These are phyloP conservation scores for Conticribra guillardii DNA, from an alignment of 108 stramenopile species.

Conservation along the genomic window DNA sequence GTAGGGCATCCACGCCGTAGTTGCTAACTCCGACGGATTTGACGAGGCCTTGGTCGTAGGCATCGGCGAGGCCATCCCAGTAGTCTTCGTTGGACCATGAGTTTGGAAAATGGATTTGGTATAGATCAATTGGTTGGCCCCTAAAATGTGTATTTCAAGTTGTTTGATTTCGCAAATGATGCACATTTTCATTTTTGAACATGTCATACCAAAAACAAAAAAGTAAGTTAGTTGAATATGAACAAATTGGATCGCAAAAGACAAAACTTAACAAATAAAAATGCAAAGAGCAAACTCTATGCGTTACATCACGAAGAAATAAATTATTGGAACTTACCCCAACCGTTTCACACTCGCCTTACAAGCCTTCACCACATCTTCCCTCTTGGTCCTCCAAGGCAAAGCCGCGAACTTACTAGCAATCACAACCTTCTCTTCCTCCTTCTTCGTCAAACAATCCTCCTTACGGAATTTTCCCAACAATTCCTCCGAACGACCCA, in stretches of 20 bases:
- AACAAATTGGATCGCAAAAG: not conserved
- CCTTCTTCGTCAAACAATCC: constrained; percentile 1
- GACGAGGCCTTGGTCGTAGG: constrained; percentile 69
- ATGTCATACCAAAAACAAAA: not conserved
- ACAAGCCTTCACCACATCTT: constrained; percentile 78
- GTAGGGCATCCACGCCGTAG: constrained; percentile 71
- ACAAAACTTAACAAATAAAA: not conserved
- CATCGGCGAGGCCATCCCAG: constrained; percentile 78
- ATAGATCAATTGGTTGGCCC: constrained; percentile 74
- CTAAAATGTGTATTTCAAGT: not conserved
- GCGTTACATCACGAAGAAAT: not conserved
- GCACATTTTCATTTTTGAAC: not conserved
- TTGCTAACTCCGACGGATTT: constrained; percentile 74
- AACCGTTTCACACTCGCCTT: constrained; percentile 70
- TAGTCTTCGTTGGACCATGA: constrained; percentile 72
- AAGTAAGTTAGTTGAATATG: not conserved
- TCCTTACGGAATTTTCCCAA: constrained; percentile 60
- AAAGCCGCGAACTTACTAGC: constrained; percentile 87
- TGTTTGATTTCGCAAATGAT: not conserved
- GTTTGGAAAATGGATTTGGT: constrained; percentile 87
- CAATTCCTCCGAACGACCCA: constrained; percentile 77
- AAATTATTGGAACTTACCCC: constrained; percentile 20
- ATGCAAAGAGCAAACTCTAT: no score
- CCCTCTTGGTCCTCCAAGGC: constrained; percentile 69
- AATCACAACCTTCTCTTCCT: constrained; percentile 52